Conservation (phyloP, 345 rosid genomes). For the Brassica cretica region DNA sequence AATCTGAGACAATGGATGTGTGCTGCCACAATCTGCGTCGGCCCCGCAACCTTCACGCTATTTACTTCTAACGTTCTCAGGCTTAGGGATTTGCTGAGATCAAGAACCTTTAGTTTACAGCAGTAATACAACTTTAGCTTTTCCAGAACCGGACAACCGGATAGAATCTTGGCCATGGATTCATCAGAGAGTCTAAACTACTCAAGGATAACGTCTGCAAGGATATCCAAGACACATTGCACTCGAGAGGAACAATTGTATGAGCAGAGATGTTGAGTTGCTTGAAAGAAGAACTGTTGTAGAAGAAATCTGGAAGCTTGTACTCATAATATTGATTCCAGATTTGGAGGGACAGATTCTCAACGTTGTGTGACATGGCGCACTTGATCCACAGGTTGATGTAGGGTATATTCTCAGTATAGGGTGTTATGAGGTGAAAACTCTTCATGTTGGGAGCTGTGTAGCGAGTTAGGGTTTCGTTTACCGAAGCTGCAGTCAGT, state of each 20-base stretch:
- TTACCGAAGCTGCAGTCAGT: background rate
- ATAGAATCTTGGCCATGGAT: background rate
- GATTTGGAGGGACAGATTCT: background rate
- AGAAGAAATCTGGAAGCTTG: background rate
- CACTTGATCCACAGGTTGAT: conserved; percentile 7
- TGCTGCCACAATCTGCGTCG: conserved; percentile 13
- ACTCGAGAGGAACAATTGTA: background rate
- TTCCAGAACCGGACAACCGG: conserved; percentile 15
- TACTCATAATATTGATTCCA: background rate
- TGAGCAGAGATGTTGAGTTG: background rate
- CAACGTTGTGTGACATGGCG: background rate
- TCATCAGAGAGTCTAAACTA: background rate
- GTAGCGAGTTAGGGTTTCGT: background rate
- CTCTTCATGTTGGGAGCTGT: background rate
- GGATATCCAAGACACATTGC: background rate
- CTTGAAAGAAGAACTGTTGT: background rate
- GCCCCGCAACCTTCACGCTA: background rate
- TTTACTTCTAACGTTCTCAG: background rate
- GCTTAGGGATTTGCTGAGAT: conserved; percentile 9
- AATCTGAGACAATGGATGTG: background rate
- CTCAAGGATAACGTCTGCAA: background rate
- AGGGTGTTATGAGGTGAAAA: background rate
- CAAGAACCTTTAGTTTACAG: background rate
- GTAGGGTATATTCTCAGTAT: background rate
- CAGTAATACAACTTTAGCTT: background rate